phyloP scores from a whole-genome alignment of 129 eudicot species.

The Flaveria trinervia region DNA sequence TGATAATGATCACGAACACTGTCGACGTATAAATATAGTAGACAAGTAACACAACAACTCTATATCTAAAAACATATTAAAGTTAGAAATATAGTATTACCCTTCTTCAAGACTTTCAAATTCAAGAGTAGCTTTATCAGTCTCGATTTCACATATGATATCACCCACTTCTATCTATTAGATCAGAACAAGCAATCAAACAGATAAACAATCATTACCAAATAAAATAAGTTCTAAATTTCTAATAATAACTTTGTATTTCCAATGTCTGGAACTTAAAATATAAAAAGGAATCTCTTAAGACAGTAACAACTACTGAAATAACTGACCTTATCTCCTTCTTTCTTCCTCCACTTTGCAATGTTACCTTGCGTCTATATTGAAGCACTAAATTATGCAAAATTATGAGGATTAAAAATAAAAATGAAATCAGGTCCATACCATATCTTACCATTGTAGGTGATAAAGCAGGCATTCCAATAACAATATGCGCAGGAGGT shows the following conservation, averaged over 20 bases:
- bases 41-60: neutral
- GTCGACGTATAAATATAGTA: neutral
- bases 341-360: constrained; percentile 88
- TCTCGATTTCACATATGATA: constrained; percentile 92
- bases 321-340: constrained; percentile 88
- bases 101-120: constrained; percentile 91
- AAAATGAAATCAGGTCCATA: constrained; percentile 6
- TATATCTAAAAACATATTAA: neutral
- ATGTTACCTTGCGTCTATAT: constrained; percentile 89
- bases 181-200: constrained; percentile 33
- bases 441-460: constrained; percentile 82
- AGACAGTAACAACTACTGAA: constrained; percentile 14
- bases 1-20: neutral
- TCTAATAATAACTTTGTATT: constrained; percentile 12
- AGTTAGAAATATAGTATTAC: constrained; percentile 44
- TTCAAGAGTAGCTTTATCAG: constrained; percentile 97
- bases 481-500: constrained; percentile 57
- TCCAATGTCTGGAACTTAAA: neutral
- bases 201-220: constrained; percentile 14
- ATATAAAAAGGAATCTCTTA: neutral
- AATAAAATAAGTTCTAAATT: neutral
- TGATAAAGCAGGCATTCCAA: constrained; percentile 92
- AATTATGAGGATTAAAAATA: neutral
- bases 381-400: constrained; percentile 1
- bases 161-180: constrained; percentile 93